Percentiles rank a stretch among this genome's conserved stretches.
Evolutionary conservation across 2,329 filamentous ascomycete species (phyloP).

Genomic region (Aureobasidium sp.): DNA sequence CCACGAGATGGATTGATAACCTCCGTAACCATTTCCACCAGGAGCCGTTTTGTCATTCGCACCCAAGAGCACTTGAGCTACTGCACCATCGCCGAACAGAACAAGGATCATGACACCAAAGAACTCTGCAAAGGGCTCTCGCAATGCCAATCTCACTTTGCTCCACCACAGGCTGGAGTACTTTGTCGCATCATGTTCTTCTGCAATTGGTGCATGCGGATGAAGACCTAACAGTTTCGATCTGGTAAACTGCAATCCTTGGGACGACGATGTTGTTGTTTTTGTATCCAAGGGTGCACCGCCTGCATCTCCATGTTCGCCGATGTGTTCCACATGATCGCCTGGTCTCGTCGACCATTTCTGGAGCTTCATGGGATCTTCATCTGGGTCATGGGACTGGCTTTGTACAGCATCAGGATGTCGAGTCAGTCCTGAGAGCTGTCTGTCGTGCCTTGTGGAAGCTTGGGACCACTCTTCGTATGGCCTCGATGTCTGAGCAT

Average conservation of each 20-base stretch:
- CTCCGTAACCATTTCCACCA: constrained; percentile 36
- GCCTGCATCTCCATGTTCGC: not conserved
- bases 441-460: not conserved
- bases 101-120: constrained; percentile 37
- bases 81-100: constrained; percentile 38
- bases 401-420: not conserved
- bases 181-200: constrained; percentile 34
- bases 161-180: constrained; percentile 34
- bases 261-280: constrained; percentile 12
- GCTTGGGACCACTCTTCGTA: constrained; percentile 5
- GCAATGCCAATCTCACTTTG: constrained; percentile 30
- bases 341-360: constrained; percentile 8
- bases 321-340: constrained; percentile 9
- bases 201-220: constrained; percentile 35
- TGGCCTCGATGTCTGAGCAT: not conserved
- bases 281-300: not conserved
- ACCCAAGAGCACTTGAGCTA: constrained; percentile 38
- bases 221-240: constrained; percentile 30
- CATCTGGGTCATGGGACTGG: not conserved
- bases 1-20: constrained; percentile 39
- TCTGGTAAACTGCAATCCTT: constrained; percentile 14
- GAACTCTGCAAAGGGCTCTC: constrained; percentile 41
- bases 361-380: not conserved
- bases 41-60: constrained; percentile 33
- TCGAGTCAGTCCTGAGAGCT: not conserved